Base-by-base conservation (phyloP, 495 filamentous ascomycete species). In the Daldinia bambusicola region DNA sequence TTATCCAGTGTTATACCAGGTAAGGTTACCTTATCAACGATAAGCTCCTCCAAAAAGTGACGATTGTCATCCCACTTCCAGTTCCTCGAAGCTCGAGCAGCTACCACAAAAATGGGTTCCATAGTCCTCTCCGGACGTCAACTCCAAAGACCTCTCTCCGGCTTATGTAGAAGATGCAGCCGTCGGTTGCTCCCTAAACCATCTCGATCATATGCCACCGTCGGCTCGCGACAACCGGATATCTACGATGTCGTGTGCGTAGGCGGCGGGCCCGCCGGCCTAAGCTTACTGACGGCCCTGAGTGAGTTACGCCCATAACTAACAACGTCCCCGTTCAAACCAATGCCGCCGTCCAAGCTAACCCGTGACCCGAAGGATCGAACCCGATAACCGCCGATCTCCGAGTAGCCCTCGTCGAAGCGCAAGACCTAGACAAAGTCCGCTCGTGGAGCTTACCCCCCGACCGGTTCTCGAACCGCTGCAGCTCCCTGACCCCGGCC, bases 171-270 rank as follows among this genome's bases (percentile, higher is more conserved):
- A 26, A 82, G 79, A 63, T 87, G 84, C 63, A 84, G 72, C 16
- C 81, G 75, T 37, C 75, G 75, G 67, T 58, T 81, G 14, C 74
- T 71, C 22, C 67, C 73, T 8, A 74, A 74, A 61, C 61, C 70
- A 56, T 66, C 62, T 51, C 76, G 83, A 67, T 67, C 68, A 7
- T 87, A 80, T 63, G 66, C 82, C 26, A 84, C 63, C 63, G 45
- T 43, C 22, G 43, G 76, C 5, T 55, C 77, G 53, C 61, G 72
- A 59, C 63, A 64, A 34, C 86, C 84, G 0, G 88, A 90, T 51
- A 88, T 97, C 75, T 97, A 95, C 82, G 94, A 98, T 87, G 91
- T 98, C 34, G 93, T 97, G 57, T 95, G 93, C 66, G 91, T 99
- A 67, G 96, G 96, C 57, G 96, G 95, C 31, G 96, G 96, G n/a